These are phyloP conservation scores for Zoysia pacifica DNA, from an alignment of 176 grass and related monocot species.

Conservation along the genomic window DNA sequence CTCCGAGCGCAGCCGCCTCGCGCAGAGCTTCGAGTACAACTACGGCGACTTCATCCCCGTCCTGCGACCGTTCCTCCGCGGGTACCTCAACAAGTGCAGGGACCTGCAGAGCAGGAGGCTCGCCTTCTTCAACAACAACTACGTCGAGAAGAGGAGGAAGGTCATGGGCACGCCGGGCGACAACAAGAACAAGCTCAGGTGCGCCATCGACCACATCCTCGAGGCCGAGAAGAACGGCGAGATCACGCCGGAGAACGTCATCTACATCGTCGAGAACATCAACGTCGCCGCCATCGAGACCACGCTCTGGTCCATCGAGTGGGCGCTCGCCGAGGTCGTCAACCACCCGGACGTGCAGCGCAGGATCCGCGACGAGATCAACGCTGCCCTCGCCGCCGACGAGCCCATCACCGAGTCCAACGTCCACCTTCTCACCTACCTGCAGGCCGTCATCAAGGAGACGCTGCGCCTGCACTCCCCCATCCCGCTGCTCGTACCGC, in stretches of 20 bases:
- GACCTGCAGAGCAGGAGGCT: slow-evolving; percentile 57
- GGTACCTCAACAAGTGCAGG: slow-evolving; percentile 71
- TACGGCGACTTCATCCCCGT: slow-evolving; percentile 96
- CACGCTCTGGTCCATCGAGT: slow-evolving; percentile 94
- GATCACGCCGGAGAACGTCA: slow-evolving; percentile 86
- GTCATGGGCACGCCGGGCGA: slow-evolving; percentile 18
- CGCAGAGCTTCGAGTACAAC: slow-evolving; percentile 98
- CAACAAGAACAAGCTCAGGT: slow-evolving; percentile 28
- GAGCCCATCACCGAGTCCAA: slow-evolving; percentile 67
- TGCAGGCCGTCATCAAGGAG: slow-evolving; percentile 84
- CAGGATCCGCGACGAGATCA: slow-evolving; percentile 62
- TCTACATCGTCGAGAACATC: slow-evolving; percentile 97
- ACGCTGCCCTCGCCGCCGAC: slow-evolving; percentile 43
- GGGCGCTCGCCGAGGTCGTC: slow-evolving; percentile 94
- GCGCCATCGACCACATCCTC: slow-evolving; percentile 44
- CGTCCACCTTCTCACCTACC: slow-evolving; percentile 57
- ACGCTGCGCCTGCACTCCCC: slow-evolving; percentile 77
- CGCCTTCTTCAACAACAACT: slow-evolving; percentile 77
- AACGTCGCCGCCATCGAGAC: slow-evolving; percentile 92
- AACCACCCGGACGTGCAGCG: slow-evolving; percentile 76
- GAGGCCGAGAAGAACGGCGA: slow-evolving; percentile 53
- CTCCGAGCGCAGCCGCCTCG: slow-evolving; percentile 78
- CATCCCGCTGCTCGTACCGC: slow-evolving; percentile 89
- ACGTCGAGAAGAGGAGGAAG: slow-evolving; percentile 56
- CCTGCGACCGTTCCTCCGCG: slow-evolving; percentile 65